Evolutionary conservation across 192 early-diverging fungal genomes (phyloP).

Genomic region (Globomyces pollinis-pini): DNA sequence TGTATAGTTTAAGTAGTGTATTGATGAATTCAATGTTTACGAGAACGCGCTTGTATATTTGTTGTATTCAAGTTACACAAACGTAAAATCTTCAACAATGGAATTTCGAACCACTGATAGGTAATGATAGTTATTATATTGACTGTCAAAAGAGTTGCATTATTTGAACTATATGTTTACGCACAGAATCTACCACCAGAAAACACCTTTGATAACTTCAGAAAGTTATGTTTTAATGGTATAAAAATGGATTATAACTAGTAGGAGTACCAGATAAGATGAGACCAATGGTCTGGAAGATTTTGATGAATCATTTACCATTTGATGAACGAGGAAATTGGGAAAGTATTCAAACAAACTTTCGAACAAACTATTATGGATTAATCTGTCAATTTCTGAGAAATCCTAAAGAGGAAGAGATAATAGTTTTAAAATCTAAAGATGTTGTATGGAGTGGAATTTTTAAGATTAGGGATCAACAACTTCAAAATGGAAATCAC

Average conservation of each 20-base stretch:
- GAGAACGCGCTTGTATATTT: too few species aligned
- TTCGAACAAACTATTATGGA: constrained; percentile 55
- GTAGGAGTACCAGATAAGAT: constrained; percentile 68
- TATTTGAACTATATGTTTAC: constrained; percentile 15
- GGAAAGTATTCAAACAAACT: constrained; percentile 32
- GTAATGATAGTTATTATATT: too few species aligned
- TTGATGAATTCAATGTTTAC: too few species aligned
- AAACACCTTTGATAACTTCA: constrained; percentile 41
- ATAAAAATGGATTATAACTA: neutral
- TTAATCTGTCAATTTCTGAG: constrained; percentile 59
- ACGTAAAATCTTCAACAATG: too few species aligned
- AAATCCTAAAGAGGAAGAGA: constrained; percentile 34
- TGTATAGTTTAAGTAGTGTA: too few species aligned
- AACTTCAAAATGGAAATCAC: constrained; percentile 53
- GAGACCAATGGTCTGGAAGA: constrained; percentile 60
- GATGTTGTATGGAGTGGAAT: neutral
- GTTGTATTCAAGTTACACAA: too few species aligned
- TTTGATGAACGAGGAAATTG: constrained; percentile 51
- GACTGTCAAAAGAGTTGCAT: neutral
- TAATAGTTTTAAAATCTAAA: constrained; percentile 1
- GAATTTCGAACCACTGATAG: too few species aligned
- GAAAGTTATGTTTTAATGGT: constrained; percentile 53
- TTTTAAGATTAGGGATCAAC: constrained; percentile 12
- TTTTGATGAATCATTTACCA: constrained; percentile 61
- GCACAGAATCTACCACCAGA: constrained; percentile 26